A percentile compares a stretch with the other conserved stretches of the same genome.
Conservation (phyloP, 208 protist genomes). For the Leishmania turanica region DNA sequence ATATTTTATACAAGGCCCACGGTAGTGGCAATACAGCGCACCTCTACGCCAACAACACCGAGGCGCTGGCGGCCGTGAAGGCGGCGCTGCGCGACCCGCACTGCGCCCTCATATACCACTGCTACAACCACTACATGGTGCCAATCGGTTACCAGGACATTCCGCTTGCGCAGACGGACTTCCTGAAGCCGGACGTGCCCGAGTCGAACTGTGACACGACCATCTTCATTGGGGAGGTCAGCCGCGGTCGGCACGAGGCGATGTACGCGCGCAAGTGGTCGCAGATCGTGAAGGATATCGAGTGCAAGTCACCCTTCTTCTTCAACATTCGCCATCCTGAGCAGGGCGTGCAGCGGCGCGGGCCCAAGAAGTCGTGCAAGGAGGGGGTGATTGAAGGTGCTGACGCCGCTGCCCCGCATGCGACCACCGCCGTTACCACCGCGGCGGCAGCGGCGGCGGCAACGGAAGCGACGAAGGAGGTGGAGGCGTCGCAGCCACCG, state of each 20-base stretch:
- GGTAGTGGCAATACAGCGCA: conserved; percentile 65
- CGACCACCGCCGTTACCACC: neutral
- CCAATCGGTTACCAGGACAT: conserved; percentile 91
- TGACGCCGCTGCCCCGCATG: neutral
- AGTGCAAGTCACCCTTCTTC: conserved; percentile 72
- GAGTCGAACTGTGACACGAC: conserved; percentile 68
- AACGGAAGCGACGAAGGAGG: neutral
- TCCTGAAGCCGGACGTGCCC: conserved; percentile 55
- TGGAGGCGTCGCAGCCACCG: neutral
- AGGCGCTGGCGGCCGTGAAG: conserved; percentile 69
- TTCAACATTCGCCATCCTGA: conserved; percentile 92
- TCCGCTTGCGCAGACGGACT: conserved; percentile 68
- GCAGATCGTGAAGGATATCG: conserved; percentile 84
- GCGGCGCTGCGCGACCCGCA: conserved; percentile 64
- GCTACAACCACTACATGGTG: conserved; percentile 95
- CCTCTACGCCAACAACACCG: conserved; percentile 54
- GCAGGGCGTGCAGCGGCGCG: conserved; percentile 70
- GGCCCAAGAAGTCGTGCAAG: conserved; percentile 20
- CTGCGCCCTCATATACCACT: conserved; percentile 92
- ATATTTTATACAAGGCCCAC: conserved; percentile 88
- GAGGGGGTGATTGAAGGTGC: neutral
- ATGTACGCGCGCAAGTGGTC: conserved; percentile 86
- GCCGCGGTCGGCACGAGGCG: conserved; percentile 81
- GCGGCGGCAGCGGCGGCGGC: neutral
- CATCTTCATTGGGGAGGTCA: conserved; percentile 91